phyloP scores from a whole-genome alignment of 208 protist genomes.

The Leishmania amazonensis region DNA sequence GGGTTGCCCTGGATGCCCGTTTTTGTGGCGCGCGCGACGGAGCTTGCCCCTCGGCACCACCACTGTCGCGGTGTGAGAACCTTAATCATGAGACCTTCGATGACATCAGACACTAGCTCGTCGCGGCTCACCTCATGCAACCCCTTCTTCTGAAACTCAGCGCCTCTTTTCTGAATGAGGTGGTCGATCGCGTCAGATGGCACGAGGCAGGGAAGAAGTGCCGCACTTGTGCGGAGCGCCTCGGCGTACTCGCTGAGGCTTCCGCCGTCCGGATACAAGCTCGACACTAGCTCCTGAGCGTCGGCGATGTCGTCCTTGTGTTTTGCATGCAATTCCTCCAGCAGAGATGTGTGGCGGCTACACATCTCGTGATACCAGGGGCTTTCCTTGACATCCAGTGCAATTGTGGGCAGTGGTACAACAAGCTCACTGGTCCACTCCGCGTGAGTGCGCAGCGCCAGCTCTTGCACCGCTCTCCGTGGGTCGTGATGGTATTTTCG shows the following conservation, averaged over 20 bases:
- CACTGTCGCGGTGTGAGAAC: conserved; percentile 56
- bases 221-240: conserved; percentile 65
- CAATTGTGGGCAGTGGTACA: background rate
- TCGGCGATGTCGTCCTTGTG: conserved; percentile 46
- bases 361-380: conserved; percentile 62
- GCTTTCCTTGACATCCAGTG: conserved; percentile 30
- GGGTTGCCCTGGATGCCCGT: conserved; percentile 50
- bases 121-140: conserved; percentile 38
- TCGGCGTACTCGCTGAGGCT: conserved; percentile 67
- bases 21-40: conserved; percentile 15
- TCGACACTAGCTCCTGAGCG: conserved; percentile 44
- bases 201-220: conserved; percentile 66
- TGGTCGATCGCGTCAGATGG: conserved; percentile 29
- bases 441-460: conserved; percentile 52
- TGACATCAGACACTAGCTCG: conserved; percentile 46
- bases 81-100: conserved; percentile 51
- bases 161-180: conserved; percentile 39
- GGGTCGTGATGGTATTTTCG: conserved; percentile 24
- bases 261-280: conserved; percentile 76
- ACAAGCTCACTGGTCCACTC: conserved; percentile 9
- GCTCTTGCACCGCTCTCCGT: conserved; percentile 41
- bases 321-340: conserved; percentile 19
- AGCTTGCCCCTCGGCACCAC: conserved; percentile 37
- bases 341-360: conserved; percentile 36
- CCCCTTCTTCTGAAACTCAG: conserved; percentile 23